Base-by-base conservation (phyloP, 2,329 filamentous ascomycete species). In the Parafenestella ontariensis region DNA sequence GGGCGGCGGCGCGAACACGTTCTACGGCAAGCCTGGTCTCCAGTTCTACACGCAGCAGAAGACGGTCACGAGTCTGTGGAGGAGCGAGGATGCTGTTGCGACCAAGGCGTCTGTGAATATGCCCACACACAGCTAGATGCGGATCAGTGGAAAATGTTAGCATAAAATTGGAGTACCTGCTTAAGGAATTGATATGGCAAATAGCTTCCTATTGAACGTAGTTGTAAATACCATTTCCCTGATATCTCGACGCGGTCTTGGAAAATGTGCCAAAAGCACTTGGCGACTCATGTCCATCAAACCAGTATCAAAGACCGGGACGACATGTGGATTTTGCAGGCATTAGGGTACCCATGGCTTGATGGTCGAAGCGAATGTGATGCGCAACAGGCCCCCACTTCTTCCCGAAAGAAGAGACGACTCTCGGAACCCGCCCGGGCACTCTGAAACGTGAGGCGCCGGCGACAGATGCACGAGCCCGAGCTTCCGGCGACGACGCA, bases 31-130 rank as follows among this genome's bases (percentile, higher is more conserved):
- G 78, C 91, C 92, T 0, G 95, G 94, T 21, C 79, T 99, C 74
- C 88, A 90, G 73, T 99, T 99, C 75, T 98, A 96, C 78, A 99
- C 95, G 3, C 95, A 98, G 80, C 85, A 90, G 73, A 98, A 99
- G 90, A 99, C 95, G 2, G 95, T 99, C 44, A 99, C 95, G 48
- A 89, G 91, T 64, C 79, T 96, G 74, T 99, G 95, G 95, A 87
- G 87, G 71, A 87, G 85, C 57, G 87, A 93, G 70, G 93, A 97
- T 79, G 93, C 92, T 0, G 85, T 95, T 44, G 88, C 87, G 50
- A 90, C 88, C 64, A 94, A 93, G 84, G 93, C 93, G 15, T 87
- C 88, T 69, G 92, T 96, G 10, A 85, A 90, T 58, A 98, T 98
- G 94, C 94, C 94, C 18, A 89, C 85, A 29, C 85, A 89, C 49